Conservation (phyloP, 108 stramenopile species). For the Conticribra weissflogii region DNA sequence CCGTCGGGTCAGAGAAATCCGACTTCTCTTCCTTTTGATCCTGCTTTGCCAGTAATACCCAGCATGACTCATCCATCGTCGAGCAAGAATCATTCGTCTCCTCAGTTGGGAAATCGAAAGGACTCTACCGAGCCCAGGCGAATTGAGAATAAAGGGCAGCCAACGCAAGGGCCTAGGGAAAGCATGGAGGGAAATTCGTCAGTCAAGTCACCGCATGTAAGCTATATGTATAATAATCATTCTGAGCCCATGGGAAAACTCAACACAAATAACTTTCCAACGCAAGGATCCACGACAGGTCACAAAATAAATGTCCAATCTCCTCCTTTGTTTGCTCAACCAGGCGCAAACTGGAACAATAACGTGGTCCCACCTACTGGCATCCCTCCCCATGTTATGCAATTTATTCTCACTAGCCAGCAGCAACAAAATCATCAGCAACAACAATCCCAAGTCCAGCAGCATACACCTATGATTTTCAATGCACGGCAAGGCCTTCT, state of each 20-base stretch:
- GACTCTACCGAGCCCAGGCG: no score
- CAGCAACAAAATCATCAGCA: constrained; percentile 31
- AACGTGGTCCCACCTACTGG: background rate
- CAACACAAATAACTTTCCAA: background rate
- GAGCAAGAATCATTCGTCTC: background rate
- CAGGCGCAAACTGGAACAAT: constrained; percentile 4
- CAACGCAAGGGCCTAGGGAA: no score
- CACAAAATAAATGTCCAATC: background rate
- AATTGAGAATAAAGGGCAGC: no score
- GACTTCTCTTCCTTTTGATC: constrained; percentile 7
- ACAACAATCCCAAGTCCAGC: constrained; percentile 18
- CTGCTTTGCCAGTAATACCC: constrained; percentile 18
- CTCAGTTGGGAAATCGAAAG: background rate
- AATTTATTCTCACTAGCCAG: constrained; percentile 24
- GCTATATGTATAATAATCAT: background rate
- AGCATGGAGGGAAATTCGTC: no score
- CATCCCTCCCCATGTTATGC: constrained; percentile 24
- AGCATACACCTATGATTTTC: constrained; percentile 5
- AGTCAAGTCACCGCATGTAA: background rate
- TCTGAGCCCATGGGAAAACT: background rate
- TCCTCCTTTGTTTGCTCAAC: constrained; percentile 4
- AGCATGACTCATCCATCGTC: constrained; percentile 9
- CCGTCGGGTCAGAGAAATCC: background rate
- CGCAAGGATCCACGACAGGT: background rate
- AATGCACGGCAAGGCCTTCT: background rate